A percentile compares a stretch with the other conserved stretches of the same genome.
Conservation (phyloP, 2,329 filamentous ascomycete species). For the Ophiocordyceps polyrhachis-furcata region DNA sequence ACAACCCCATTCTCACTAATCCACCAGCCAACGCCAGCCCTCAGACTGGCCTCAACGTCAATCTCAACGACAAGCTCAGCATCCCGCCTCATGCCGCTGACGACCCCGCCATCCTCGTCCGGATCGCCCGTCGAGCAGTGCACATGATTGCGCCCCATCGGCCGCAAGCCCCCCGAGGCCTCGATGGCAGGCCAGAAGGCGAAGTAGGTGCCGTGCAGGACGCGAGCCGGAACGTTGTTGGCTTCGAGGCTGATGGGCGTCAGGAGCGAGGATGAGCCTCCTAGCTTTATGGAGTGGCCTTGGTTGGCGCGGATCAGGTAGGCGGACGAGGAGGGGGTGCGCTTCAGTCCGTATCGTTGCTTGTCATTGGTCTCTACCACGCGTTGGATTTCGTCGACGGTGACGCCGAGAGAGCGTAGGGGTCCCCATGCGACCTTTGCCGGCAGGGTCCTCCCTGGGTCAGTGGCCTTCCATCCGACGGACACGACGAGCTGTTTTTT, state of each 20-base stretch:
- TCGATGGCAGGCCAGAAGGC: constrained; percentile 60
- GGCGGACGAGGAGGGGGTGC: constrained; percentile 5
- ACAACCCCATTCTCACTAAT: constrained; percentile 62
- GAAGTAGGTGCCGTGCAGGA: constrained; percentile 82
- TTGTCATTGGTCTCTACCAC: constrained; percentile 67
- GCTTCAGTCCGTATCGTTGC: constrained; percentile 70
- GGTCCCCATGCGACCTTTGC: constrained; percentile 32
- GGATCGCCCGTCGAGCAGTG: constrained; percentile 71
- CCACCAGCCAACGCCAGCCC: constrained; percentile 53
- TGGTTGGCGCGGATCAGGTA: constrained; percentile 92
- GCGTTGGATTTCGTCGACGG: constrained; percentile 51
- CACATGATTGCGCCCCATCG: constrained; percentile 74
- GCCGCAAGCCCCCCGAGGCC: constrained; percentile 54
- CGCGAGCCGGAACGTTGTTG: constrained; percentile 41
- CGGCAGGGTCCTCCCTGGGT: background rate
- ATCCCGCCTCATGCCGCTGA: constrained; percentile 65
- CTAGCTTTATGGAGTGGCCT: constrained; percentile 68
- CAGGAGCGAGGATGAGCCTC: constrained; percentile 47
- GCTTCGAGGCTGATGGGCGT: constrained; percentile 42
- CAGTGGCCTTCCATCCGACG: too few species aligned
- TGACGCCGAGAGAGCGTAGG: constrained; percentile 51
- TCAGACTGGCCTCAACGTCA: constrained; percentile 48
- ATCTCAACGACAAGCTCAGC: constrained; percentile 65
- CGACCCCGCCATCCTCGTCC: constrained; percentile 24
- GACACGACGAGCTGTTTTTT: too few species aligned